These are phyloP conservation scores for Cubamyces sp. DNA, from an alignment of 768 basidiomycete genomes.

Conservation along the genomic window DNA sequence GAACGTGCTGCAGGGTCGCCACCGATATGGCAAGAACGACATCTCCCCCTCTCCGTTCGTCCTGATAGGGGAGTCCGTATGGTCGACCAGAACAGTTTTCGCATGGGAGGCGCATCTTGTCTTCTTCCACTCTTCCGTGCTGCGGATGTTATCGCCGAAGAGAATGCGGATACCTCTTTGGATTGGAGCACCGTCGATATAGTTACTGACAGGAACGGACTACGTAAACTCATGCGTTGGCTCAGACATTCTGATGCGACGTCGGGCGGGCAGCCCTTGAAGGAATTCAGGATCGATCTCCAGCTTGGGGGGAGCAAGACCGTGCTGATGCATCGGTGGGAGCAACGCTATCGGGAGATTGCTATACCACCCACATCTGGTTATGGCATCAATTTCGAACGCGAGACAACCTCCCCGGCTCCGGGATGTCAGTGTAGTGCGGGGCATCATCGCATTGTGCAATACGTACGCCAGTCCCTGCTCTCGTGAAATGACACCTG, in stretches of 20 bases:
- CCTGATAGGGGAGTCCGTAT: conserved; percentile 54
- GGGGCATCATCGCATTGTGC: conserved; percentile 31
- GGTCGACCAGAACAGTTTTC: conserved; percentile 62
- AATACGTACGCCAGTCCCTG: conserved; percentile 26
- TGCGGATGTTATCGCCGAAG: conserved; percentile 45
- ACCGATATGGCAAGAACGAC: conserved; percentile 54
- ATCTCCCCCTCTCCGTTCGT: conserved; percentile 55
- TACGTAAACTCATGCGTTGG: conserved; percentile 69
- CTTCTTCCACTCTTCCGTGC: conserved; percentile 64
- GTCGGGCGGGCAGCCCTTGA: conserved; percentile 29
- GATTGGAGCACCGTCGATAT: conserved; percentile 46
- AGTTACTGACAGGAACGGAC: conserved; percentile 67
- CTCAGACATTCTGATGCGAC: conserved; percentile 30
- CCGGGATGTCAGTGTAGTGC: conserved; percentile 26
- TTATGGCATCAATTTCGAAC: conserved; percentile 66
- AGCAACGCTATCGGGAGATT: conserved; percentile 40
- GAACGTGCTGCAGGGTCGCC: conserved; percentile 52
- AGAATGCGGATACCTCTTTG: conserved; percentile 32
- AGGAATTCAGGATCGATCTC: conserved; percentile 69
- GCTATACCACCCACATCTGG: conserved; percentile 35
- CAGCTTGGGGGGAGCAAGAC: conserved; percentile 64
- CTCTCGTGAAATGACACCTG: neutral
- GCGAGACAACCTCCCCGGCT: conserved; percentile 20
- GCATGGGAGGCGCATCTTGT: conserved; percentile 38
- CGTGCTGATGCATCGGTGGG: conserved; percentile 64